phyloP scores from a whole-genome alignment of 306 rosid genomes.

The Medicago ruthenica region DNA sequence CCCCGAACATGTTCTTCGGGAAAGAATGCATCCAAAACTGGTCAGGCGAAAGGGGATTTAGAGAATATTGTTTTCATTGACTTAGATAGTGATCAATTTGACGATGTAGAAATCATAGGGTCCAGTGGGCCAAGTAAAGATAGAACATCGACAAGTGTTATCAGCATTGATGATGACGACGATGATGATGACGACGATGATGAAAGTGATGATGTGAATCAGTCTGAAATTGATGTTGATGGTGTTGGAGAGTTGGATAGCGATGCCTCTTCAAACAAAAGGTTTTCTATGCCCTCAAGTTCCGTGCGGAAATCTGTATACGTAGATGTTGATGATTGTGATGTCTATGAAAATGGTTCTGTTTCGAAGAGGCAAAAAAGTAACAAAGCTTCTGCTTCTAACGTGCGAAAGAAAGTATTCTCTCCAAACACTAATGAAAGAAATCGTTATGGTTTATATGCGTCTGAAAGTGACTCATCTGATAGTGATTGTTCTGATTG shows the following conservation, averaged over 20 bases:
- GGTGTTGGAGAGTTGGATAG: conserved; percentile 76
- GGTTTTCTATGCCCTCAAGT: conserved; percentile 46
- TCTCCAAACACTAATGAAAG: conserved; percentile 47
- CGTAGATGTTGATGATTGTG: conserved; percentile 51
- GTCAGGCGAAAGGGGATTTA: conserved; percentile 46
- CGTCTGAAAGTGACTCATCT: conserved; percentile 52
- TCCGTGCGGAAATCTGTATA: conserved; percentile 35
- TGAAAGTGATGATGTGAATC: conserved; percentile 52
- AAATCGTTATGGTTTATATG: conserved; percentile 60
- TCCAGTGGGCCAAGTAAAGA: conserved; percentile 49
- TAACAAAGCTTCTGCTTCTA: conserved; percentile 46
- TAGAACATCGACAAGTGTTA: conserved; percentile 52
- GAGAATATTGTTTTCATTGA: conserved; percentile 66
- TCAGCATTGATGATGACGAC: conserved; percentile 64
- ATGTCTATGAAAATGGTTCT: conserved; percentile 48
- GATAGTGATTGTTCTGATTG: conserved; percentile 84
- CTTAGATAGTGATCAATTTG: conserved; percentile 62
- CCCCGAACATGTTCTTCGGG: conserved; percentile 60
- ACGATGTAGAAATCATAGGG: conserved; percentile 60
- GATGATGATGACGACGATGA: conserved; percentile 46
- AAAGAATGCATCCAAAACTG: conserved; percentile 46
- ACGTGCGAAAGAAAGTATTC: conserved; percentile 46
- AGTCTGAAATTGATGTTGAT: conserved; percentile 45
- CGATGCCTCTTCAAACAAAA: conserved; percentile 77
- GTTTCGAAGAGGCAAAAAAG: conserved; percentile 49